Percentiles rank a stretch among this genome's conserved stretches.
Conservation (phyloP, 345 rosid genomes). For the Moricandia arvensis region DNA sequence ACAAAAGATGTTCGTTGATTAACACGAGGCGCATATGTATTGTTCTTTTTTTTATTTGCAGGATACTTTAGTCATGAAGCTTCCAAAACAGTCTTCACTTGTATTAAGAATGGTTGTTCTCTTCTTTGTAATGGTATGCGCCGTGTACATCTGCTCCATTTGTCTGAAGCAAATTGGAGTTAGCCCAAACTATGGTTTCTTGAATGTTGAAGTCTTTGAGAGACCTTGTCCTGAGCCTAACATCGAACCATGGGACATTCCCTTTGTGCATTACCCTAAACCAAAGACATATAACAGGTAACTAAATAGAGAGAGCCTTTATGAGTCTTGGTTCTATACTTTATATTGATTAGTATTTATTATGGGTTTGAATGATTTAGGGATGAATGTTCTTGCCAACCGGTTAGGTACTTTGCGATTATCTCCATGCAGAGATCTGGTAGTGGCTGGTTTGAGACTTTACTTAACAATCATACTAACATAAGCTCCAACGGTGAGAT, state of each 20-base stretch:
- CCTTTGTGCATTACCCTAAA: slow-evolving; percentile 79
- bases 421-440: slow-evolving; percentile 99
- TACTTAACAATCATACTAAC: slow-evolving; percentile 88
- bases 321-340: background rate
- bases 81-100: slow-evolving; percentile 81
- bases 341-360: background rate
- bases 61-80: slow-evolving; percentile 69
- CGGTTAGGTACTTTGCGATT: slow-evolving; percentile 92
- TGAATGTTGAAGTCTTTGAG: slow-evolving; percentile 52
- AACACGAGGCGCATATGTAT: background rate
- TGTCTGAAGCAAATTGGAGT: slow-evolving; percentile 78
- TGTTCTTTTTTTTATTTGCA: slow-evolving; percentile 29
- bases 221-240: slow-evolving; percentile 74
- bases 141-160: slow-evolving; percentile 77
- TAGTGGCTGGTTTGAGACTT: slow-evolving; percentile 99
- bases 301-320: background rate
- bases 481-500: slow-evolving; percentile 97
- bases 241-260: slow-evolving; percentile 87
- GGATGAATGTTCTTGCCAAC: slow-evolving; percentile 87
- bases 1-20: background rate
- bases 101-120: slow-evolving; percentile 77
- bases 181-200: slow-evolving; percentile 44
- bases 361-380: slow-evolving; percentile 34
- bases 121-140: slow-evolving; percentile 72
- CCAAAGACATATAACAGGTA: slow-evolving; percentile 87